Evolutionary conservation across 2,329 filamentous ascomycete species (phyloP).

Genomic region (Penicillium sp.): DNA sequence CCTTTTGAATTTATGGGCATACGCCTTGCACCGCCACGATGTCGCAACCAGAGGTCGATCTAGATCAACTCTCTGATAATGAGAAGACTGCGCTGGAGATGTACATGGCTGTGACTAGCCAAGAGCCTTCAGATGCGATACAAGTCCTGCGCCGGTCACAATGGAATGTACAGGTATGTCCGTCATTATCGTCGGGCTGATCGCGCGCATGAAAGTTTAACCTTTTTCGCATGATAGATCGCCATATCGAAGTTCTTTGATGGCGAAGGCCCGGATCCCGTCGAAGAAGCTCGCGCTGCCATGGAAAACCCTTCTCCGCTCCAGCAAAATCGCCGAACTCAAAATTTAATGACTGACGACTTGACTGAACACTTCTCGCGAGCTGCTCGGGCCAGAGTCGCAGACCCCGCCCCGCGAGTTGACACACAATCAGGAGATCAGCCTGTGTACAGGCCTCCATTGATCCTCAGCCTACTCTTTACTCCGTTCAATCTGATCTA

Average conservation of each 20-base stretch:
- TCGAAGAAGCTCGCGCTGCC: slow-evolving; percentile 69
- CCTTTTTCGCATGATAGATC: slow-evolving; percentile 57
- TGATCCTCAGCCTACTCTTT: slow-evolving; percentile 73
- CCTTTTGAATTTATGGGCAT: slow-evolving; percentile 21
- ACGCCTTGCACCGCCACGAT: slow-evolving; percentile 31
- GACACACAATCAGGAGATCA: slow-evolving; percentile 69
- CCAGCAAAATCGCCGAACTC: slow-evolving; percentile 60
- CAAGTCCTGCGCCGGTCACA: slow-evolving; percentile 78
- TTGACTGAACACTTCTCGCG: slow-evolving; percentile 32
- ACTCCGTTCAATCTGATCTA: slow-evolving; percentile 78
- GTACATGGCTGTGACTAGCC: slow-evolving; percentile 81
- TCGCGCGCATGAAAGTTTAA: slow-evolving; percentile 9
- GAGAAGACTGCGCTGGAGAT: slow-evolving; percentile 85
- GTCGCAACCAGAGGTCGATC: slow-evolving; percentile 49
- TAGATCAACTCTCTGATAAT: slow-evolving; percentile 66
- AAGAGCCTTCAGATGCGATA: slow-evolving; percentile 71
- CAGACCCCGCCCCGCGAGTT: slow-evolving; percentile 75
- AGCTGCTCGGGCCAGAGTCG: slow-evolving; percentile 38
- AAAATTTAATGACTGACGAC: slow-evolving; percentile 62
- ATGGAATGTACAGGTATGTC: slow-evolving; percentile 83
- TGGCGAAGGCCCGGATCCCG: slow-evolving; percentile 78
- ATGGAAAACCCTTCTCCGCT: slow-evolving; percentile 58
- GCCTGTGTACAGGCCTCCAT: slow-evolving; percentile 64
- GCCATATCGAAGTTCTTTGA: slow-evolving; percentile 98
- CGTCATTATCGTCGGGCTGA: background rate